These are phyloP conservation scores for Sporopachydermia quercuum DNA, from an alignment of 805 yeast genomes.

Conservation along the genomic window DNA sequence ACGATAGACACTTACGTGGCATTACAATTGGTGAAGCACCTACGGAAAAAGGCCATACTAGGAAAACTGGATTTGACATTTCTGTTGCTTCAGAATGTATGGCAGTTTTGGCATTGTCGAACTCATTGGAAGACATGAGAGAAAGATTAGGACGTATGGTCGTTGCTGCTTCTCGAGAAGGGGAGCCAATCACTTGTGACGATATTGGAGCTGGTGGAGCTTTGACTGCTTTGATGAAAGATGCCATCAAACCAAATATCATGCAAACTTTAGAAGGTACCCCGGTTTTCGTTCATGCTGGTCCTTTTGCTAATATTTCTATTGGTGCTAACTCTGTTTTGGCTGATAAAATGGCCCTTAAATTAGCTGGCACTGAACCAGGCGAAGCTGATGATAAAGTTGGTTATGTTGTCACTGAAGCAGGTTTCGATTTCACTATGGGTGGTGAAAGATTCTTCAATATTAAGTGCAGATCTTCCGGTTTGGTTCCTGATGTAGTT, in stretches of 20 bases:
- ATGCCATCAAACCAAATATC: slow-evolving; percentile 88
- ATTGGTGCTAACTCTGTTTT: slow-evolving; percentile 93
- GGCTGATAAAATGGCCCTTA: slow-evolving; percentile 86
- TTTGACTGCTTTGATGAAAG: slow-evolving; percentile 83
- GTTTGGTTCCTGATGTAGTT: slow-evolving; percentile 75
- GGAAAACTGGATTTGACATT: slow-evolving; percentile 88
- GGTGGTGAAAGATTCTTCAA: slow-evolving; percentile 97
- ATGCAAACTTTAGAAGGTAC: slow-evolving; percentile 98
- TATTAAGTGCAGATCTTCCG: slow-evolving; percentile 89
- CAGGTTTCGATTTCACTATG: slow-evolving; percentile 98
- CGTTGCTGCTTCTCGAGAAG: slow-evolving; percentile 62
- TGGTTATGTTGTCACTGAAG: slow-evolving; percentile 93
- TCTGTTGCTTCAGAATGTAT: slow-evolving; percentile 93
- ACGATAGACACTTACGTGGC: slow-evolving; percentile 82
- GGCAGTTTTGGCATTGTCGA: slow-evolving; percentile 86
- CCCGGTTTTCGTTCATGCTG: slow-evolving; percentile 95
- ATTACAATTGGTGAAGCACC: slow-evolving; percentile 85
- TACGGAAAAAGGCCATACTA: slow-evolving; percentile 78
- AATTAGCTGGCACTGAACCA: slow-evolving; percentile 60
- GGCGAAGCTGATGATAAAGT: slow-evolving; percentile 22
- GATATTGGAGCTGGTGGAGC: slow-evolving; percentile 96
- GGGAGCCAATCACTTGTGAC: slow-evolving; percentile 82
- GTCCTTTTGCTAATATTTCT: slow-evolving; percentile 94
- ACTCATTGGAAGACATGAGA: slow-evolving; percentile 69
- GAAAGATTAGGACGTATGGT: slow-evolving; percentile 80